phyloP scores from a whole-genome alignment of 495 filamentous ascomycete genomes.

The Penicillium steckii region DNA sequence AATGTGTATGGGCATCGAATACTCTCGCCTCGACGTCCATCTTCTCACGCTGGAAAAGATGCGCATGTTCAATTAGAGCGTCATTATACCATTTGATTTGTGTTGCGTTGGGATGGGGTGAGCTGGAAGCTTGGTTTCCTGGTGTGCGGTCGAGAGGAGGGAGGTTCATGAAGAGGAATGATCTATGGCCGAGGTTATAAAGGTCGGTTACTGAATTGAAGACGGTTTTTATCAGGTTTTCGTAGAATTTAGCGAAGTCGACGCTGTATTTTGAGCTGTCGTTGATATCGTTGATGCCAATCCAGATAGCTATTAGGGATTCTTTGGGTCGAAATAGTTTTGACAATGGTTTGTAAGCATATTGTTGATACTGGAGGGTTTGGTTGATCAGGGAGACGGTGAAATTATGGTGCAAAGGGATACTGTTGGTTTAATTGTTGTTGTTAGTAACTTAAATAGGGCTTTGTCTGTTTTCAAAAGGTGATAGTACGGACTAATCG shows the following conservation, averaged over 20 bases:
- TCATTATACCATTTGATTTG: constrained; percentile 43
- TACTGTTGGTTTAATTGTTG: constrained; percentile 14
- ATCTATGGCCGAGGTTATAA: constrained; percentile 41
- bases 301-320: constrained; percentile 43
- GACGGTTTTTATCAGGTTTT: constrained; percentile 31
- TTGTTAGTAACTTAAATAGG: constrained; percentile 1
- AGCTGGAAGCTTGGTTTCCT: constrained; percentile 26
- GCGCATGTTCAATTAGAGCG: constrained; percentile 28
- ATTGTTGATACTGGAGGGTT: constrained; percentile 33
- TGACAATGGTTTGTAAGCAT: constrained; percentile 28
- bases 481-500: constrained; percentile 26
- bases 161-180: constrained; percentile 51
- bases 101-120: constrained; percentile 44
- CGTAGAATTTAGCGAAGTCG: constrained; percentile 40
- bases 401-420: constrained; percentile 48
- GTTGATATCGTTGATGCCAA: constrained; percentile 45
- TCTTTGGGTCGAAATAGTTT: constrained; percentile 18
- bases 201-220: constrained; percentile 39
- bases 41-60: constrained; percentile 18
- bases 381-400: constrained; percentile 46
- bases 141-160: constrained; percentile 50
- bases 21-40: constrained; percentile 35
- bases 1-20: constrained; percentile 44
- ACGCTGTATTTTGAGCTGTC: constrained; percentile 39
- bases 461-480: background rate